Conservation (phyloP, 768 basidiomycete genomes). For the Rhizopogon vesiculosus region DNA sequence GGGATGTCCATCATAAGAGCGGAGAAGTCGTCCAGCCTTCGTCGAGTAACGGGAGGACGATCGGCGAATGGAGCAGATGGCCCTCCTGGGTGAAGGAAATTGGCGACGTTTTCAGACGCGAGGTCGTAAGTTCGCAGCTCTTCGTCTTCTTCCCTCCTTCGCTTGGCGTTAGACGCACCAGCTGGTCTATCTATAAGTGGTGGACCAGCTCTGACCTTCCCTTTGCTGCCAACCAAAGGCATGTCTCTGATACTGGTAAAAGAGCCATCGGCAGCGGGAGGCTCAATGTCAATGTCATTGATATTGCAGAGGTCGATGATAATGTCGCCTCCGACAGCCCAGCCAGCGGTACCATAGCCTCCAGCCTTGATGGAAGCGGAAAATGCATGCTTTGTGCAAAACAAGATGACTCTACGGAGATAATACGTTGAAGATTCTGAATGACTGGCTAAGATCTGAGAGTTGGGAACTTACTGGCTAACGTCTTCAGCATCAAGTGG, state of each 20-base stretch:
- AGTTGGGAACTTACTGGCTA: constrained; percentile 55
- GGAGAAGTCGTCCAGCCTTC: constrained; percentile 12
- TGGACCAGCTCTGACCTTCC: constrained; percentile 35
- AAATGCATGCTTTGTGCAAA: constrained; percentile 67
- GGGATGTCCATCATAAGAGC: not conserved
- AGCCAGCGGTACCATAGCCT: constrained; percentile 88
- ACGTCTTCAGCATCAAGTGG: constrained; percentile 80
- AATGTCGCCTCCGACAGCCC: constrained; percentile 83
- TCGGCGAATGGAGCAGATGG: constrained; percentile 4
- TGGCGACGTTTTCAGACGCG: constrained; percentile 51
- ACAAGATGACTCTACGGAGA: constrained; percentile 52
- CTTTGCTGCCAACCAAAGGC: constrained; percentile 47
- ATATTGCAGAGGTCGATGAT: constrained; percentile 77
- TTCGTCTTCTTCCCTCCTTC: constrained; percentile 53
- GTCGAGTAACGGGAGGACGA: constrained; percentile 16
- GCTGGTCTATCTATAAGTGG: not conserved
- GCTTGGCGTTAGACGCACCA: constrained; percentile 35
- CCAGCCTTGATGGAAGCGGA: constrained; percentile 84
- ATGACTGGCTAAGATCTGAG: constrained; percentile 3
- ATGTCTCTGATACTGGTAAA: constrained; percentile 62
- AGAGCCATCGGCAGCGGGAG: constrained; percentile 45
- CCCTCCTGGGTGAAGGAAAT: constrained; percentile 35
- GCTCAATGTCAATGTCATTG: constrained; percentile 62
- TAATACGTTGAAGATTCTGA: constrained; percentile 4
- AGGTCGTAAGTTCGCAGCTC: constrained; percentile 46